Evolutionary conservation across 495 filamentous ascomycete species (phyloP).

Genomic region (Penicillium robsamsonii): DNA sequence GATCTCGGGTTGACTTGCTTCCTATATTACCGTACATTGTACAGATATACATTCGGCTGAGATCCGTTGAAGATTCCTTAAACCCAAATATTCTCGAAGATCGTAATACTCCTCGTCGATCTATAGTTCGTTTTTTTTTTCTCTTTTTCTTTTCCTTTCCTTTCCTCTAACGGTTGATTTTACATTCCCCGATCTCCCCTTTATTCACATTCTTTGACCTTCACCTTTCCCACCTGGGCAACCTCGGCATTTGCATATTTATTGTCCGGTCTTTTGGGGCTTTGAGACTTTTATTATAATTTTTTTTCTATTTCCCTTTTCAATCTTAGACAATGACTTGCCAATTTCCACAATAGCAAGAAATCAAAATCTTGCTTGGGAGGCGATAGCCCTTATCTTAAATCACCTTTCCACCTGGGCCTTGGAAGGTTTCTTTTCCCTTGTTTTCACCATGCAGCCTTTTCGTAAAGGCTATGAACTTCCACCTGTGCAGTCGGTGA

Average conservation of each 20-base stretch:
- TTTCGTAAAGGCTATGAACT: slow-evolving; percentile 35
- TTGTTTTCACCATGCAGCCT: slow-evolving; percentile 19
- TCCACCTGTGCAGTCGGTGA: slow-evolving; percentile 42
- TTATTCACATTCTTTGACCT: slow-evolving; percentile 25
- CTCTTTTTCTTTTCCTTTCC: slow-evolving; percentile 21
- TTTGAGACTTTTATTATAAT: not conserved
- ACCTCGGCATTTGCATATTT: slow-evolving; percentile 28
- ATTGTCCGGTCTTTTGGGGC: slow-evolving; percentile 3
- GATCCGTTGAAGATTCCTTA: slow-evolving; percentile 37
- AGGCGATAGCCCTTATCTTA: not conserved
- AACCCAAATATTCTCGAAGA: slow-evolving; percentile 27
- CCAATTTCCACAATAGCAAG: not conserved
- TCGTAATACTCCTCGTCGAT: slow-evolving; percentile 30
- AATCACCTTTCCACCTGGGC: too few species aligned
- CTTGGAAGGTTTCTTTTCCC: slow-evolving; percentile 14
- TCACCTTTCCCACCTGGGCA: slow-evolving; percentile 13
- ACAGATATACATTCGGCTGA: slow-evolving; percentile 2
- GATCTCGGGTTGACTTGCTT: slow-evolving; percentile 32
- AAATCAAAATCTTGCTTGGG: not conserved
- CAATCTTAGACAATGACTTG: slow-evolving; percentile 9
- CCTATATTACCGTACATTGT: slow-evolving; percentile 19
- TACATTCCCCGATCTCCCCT: slow-evolving; percentile 6
- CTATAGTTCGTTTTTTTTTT: slow-evolving; percentile 23
- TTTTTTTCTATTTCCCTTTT: not conserved
- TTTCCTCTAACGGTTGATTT: slow-evolving; percentile 9